phyloP scores from a whole-genome alignment of 306 rosid genomes.

The Vicia faba region DNA sequence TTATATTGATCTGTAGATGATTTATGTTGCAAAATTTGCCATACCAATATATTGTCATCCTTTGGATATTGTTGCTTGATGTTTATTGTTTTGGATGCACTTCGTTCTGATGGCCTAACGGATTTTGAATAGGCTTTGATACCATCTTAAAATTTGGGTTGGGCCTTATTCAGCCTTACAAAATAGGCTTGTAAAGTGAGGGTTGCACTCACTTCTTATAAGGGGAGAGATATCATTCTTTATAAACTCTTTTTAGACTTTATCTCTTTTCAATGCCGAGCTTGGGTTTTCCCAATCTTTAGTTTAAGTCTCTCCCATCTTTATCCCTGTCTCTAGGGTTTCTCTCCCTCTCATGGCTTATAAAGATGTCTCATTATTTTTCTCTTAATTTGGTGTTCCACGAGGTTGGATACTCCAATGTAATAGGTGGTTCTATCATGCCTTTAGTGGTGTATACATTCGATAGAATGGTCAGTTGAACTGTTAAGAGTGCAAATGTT shows the following conservation, averaged over 20 bases:
- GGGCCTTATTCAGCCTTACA: no score
- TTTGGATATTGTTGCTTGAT: slow-evolving; percentile 17
- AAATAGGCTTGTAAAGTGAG: no score
- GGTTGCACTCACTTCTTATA: not conserved
- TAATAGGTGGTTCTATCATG: not conserved
- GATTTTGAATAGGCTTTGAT: no score
- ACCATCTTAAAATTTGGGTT: no score
- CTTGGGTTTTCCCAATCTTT: not conserved
- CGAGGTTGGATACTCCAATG: no score
- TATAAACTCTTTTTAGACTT: not conserved
- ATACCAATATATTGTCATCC: slow-evolving; percentile 12
- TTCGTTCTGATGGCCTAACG: not conserved
- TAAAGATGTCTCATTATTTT: no score
- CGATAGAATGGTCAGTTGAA: not conserved
- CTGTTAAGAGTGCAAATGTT: not conserved
- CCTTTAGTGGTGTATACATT: not conserved
- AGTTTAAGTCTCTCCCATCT: not conserved
- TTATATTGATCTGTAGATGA: not conserved
- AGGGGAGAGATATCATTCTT: not conserved
- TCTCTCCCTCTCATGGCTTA: not conserved
- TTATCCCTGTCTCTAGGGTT: not conserved
- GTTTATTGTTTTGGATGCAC: slow-evolving; percentile 5
- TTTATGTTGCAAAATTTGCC: not conserved
- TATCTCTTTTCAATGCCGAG: not conserved
- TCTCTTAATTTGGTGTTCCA: no score